Base-by-base conservation (phyloP, 108 stramenopile genomes). In the Stephanodiscus minutulus region DNA sequence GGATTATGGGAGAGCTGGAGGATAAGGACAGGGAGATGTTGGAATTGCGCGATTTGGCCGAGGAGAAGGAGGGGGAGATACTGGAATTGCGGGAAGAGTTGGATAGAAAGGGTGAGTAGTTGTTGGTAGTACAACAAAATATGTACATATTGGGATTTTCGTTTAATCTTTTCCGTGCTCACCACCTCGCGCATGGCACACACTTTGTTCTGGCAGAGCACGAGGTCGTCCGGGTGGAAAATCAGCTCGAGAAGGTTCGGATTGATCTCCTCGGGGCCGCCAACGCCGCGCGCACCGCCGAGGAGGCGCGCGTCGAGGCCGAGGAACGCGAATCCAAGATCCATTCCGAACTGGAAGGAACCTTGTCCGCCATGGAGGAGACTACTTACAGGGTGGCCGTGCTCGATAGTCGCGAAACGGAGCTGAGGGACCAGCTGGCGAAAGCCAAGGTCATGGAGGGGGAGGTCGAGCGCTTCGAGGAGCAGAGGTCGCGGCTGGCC, bases 211-310 rank as follows among this genome's bases (percentile, higher is more conserved):
- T 20, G n/a, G 10, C 47, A 79, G 78, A 79, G 59, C 70, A 79
- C 28, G 78, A 79, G 48, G 61, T 79, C 24, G 61, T 72, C 33
- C 58, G 66, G 27, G 66, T 72, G 31, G 71, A 79, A 66, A 55
- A 68, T 36, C 78, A 79, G 54, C 66, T 79, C 4, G 78, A 79
- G 22, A 60, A 64, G 7, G 78, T 79, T 21, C 78, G 78, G 20
- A 79, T 62, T 28, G 78, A 79, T 54, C 66, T 79, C 61, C 60
- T 79, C 35, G 66, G 72, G 12, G 78, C 78, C 39, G 78, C 78
- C 36, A 36, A 66, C 54, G 71, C 78, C 17, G 78, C 78, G 2
- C 61, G 65, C 64, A 68, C 66, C 27, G 70, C 78, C 8, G 78
- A 79, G 28, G 78, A 79, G 41, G 70, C 78, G 41, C 78, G 78